Evolutionary conservation across 1,284 basidiomycete genomes (phyloP), one percentile per base, ranked within the genome.

Genomic region (Pseudozyma sp.): DNA sequence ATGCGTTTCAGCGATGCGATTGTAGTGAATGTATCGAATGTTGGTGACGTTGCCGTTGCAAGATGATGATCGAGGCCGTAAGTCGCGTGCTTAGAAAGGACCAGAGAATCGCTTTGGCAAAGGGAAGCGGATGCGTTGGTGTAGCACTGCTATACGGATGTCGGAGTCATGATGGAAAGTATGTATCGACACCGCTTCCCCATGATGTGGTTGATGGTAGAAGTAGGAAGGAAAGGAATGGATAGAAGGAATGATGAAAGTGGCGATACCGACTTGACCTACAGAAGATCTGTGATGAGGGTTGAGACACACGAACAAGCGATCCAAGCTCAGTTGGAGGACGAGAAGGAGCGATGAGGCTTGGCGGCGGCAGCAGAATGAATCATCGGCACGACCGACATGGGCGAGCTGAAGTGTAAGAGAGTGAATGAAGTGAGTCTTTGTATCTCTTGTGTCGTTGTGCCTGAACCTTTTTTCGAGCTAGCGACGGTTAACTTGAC

Each of bases 101-200:
- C 25, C 25, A 31, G 25, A 6, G 6, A 31, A 6, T 47, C 48
- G 16, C n/a, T 14, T 13, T 16, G 45, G 40, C 36, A 31, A 47
- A 39, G 44, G 55, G 45, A 58, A 40, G 54, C 44, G 31, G 35
- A 43, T 48, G 43, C 59, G 43, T 9, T 48, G 18, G 11, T 35
- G 12, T 36, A n/a, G 16, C 11, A 43, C 49, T 16, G 25, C 56
- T 51, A 59, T 43, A 39, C 49, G 25, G 36, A 36, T 50, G 56
- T 59, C 49, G 49, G 35, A 39, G 36, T 34, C 56, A 59, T 59
- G 48, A 14, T 59, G 2, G 31, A 12, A 36, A 31, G 7, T 45
- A 8, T 39, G n/a, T 25, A 36, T 50, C 56, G 49, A 59, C 48
- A 38, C 56, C 31, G 56, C 48, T 59, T 59, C 48, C 48, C 56